Conservation (phyloP, 2,329 filamentous ascomycete species). For the Clonostachys rosea region DNA sequence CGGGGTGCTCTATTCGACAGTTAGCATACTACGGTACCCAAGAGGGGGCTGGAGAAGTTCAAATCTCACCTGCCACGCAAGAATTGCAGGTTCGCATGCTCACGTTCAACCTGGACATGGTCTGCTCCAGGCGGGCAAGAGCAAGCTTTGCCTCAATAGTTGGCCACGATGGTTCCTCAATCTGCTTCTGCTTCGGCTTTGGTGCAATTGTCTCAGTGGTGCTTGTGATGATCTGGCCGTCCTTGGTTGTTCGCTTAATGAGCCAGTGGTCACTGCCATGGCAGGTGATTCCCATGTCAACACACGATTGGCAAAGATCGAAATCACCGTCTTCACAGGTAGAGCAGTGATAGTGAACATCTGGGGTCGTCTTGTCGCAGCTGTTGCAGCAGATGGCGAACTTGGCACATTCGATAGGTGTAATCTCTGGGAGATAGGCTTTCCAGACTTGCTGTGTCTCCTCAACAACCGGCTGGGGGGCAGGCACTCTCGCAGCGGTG, state of each 20-base stretch:
- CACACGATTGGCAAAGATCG: slow-evolving; percentile 81
- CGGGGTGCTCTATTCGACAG: slow-evolving; percentile 54
- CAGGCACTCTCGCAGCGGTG: too few species aligned
- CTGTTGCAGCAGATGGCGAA: slow-evolving; percentile 94
- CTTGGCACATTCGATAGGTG: slow-evolving; percentile 1
- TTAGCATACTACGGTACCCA: neutral
- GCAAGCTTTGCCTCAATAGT: neutral
- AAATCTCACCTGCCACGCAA: slow-evolving; percentile 40
- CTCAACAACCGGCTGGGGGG: too few species aligned
- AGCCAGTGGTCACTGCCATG: slow-evolving; percentile 81
- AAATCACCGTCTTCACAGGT: slow-evolving; percentile 92
- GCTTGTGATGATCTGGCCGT: slow-evolving; percentile 78
- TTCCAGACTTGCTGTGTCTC: too few species aligned
- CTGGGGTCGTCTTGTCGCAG: slow-evolving; percentile 73
- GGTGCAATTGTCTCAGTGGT: slow-evolving; percentile 76
- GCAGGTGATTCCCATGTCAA: slow-evolving; percentile 73
- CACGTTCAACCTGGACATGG: neutral
- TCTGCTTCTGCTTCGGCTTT: slow-evolving; percentile 34
- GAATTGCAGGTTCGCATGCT: slow-evolving; percentile 65
- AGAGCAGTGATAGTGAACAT: slow-evolving; percentile 90
- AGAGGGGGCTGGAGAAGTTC: slow-evolving; percentile 4
- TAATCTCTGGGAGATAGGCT: too few species aligned
- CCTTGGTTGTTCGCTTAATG: slow-evolving; percentile 77
- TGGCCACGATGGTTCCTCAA: neutral
- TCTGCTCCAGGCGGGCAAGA: slow-evolving; percentile 5